Evolutionary conservation across 805 yeast species (phyloP), one percentile per base, ranked within the genome.

Genomic region (Lachancea cidri): DNA sequence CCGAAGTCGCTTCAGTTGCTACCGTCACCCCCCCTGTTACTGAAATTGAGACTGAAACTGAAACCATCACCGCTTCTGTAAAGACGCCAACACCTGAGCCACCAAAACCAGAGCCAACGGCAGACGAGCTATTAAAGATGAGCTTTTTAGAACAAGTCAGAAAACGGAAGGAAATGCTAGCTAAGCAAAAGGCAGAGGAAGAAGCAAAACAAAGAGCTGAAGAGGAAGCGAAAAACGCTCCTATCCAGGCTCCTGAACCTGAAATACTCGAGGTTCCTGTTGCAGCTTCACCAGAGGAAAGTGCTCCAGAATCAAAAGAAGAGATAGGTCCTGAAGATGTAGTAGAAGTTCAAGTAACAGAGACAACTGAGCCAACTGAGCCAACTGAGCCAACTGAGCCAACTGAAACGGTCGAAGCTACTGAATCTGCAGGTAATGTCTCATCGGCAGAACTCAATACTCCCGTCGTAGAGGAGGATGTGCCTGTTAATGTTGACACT

Each of bases 81-180:
- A 32, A 29, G 13, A 29, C 36, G 13, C 30, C 40, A 7, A 14
- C 41, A 9, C 40, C 42, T 14, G 35, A 41, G 8, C 40, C 43
- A 31, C 19, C 29, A 17, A 29, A 35, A 41, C 42, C 29, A 38
- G 44, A 36, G 40, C 39, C 42, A 18, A 18, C 39, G 22, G 43
- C 39, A 17, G 45, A 39, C 22, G 64, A 58, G 35, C 50, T 42
- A 36, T 49, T 52, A 5, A 57, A 48, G 37, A 55, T 52, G 41
- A 50, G 51, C 16, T 58, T 59, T 36, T 43, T 58, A 37, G 63
- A 59, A 45, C 55, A 55, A 31, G 60, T 54, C 16, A 54, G 48
- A 38, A 46, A 47, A 33, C 56, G 63, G 35, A 58, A 59, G 38
- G 62, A 55, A 16, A 56, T 52, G 32, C 41, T 57, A 33, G 62